Base-by-base conservation (phyloP, 2,329 filamentous ascomycete genomes). In the Diaporthe caulivora region DNA sequence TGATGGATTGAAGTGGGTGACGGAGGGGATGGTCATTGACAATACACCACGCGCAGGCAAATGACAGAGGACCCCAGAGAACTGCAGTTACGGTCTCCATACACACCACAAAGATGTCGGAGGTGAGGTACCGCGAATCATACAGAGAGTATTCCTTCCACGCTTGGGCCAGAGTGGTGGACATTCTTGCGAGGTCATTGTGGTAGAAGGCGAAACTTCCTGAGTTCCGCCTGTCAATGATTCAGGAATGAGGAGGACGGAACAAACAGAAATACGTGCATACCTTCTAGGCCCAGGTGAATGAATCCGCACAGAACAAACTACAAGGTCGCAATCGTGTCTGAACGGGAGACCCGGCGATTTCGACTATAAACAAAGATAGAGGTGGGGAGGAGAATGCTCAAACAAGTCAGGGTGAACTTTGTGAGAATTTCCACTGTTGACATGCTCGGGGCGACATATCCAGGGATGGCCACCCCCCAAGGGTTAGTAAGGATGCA, bases 401-500 rank as follows among this genome's bases (percentile, higher is more conserved):
- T 82, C 0, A 84, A 81, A 78, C 89, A 91, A 29, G 88, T 88
- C 7, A 84, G 83, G 15, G 87, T 86, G 78, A 95, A 95, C 71
- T 86, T 85, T 49, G 82, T 81, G 15, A 94, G 86, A 9, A 95
- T 86, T 7, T 87, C 83, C 0, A 87, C 80, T 7, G 93, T 87
- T 60, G 87, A 85, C 79, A 88, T 87, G 74, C 91, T 88, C 80
- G 95, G 95, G 77, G 91, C 88, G 55, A 90, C 83, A 82, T 93
- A 95, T 74, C 86, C 88, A 3, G 87, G 82, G 73, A 96, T 89
- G 24, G 86, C 83, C 49, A 90, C 87, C 87, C 70, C 90, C 88
- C 29, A 91, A 79, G 7, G 94, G 94, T 79, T 93, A 95, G 84
- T 94, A 95, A 0, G 93, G 92, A 80, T 95, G 92, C 47, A 62